Base-by-base conservation (phyloP, 2,329 filamentous ascomycete species). In the Clathrospora elynae region DNA sequence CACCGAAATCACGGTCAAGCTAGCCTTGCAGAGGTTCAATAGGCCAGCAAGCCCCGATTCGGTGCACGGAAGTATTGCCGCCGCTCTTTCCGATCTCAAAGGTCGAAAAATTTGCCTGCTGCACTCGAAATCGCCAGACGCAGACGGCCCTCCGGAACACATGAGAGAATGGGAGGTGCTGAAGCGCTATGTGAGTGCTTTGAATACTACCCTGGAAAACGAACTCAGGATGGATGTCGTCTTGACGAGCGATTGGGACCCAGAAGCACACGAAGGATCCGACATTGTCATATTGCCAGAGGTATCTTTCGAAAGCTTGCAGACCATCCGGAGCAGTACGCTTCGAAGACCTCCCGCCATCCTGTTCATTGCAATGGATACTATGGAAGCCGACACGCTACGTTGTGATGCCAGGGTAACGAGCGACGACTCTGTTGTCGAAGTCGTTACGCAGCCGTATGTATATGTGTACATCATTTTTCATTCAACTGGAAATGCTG, bases 381-480 rank as follows among this genome's bases (percentile, higher is more conserved):
- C 46, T 2, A 36, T 60, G 2, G 57, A 66, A 40, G 60, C 60
- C n/a, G 45, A 61, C 2, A 57, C 57, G 11, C 35, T 65, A 6
- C 53, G 62, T 10, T 52, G 51, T 5, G 60, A 65, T 45, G 56
- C 49, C 6, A 51, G 60, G 7, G 38, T 62, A 2, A 29, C 28
- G 5, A 57, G 41, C 20, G 49, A 51, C 31, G 47, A 53, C 14
- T 55, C 53, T 4, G 51, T 61, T 7, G 57, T 62, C 1, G 60
- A 65, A 28, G 47, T 63, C 6, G 56, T 62, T 11, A 60, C 56
- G 17, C 62, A 65, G 35, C 62, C 62, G 53, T 62, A 49, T 55
- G 59, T 58, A 20, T n/a, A n/a, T n/a, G n/a, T n/a, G n/a, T n/a
- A n/a, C n/a, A 6, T 18, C 12, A 26, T 5, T 7, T 18, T 23